Conservation (phyloP, 108 stramenopile species). For the Pelagomonas calceolata region DNA sequence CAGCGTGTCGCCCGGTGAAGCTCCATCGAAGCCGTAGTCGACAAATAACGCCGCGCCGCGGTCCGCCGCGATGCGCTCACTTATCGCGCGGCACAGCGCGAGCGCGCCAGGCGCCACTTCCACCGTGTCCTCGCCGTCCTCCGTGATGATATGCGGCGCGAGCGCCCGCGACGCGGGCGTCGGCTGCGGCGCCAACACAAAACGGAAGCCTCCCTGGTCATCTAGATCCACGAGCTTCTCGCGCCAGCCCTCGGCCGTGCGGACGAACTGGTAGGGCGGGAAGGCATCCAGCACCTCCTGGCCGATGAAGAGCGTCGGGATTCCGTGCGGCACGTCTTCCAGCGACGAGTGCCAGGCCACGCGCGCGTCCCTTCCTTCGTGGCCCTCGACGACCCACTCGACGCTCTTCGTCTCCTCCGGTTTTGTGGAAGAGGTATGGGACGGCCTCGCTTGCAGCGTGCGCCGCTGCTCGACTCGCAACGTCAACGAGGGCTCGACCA, state of each 20-base stretch:
- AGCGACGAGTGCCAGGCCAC: conserved; percentile 64
- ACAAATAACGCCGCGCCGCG: conserved; percentile 82
- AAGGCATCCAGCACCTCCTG: conserved; percentile 93
- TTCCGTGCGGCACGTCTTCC: conserved; percentile 33
- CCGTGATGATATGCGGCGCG: conserved; percentile 8
- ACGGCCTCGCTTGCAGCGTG: conserved; percentile 33
- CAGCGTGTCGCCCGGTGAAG: conserved; percentile 61
- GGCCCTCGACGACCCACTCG: not conserved
- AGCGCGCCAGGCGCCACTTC: conserved; percentile 87
- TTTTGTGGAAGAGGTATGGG: not conserved
- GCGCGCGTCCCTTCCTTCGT: not conserved
- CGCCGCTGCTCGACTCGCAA: conserved; percentile 63
- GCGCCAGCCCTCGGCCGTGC: conserved; percentile 76
- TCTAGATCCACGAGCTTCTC: conserved; percentile 85
- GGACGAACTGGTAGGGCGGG: conserved; percentile 82
- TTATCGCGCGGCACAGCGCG: conserved; percentile 69
- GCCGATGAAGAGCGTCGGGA: conserved; percentile 54
- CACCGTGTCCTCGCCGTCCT: conserved; percentile 48
- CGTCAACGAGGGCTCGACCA: conserved; percentile 71
- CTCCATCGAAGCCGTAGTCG: conserved; percentile 82
- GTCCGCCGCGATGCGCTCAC: conserved; percentile 47
- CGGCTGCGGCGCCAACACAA: conserved; percentile 60
- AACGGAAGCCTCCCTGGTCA: conserved; percentile 37
- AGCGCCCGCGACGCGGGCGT: conserved; percentile 66
- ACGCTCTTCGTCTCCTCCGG: not conserved